Base-by-base conservation (phyloP, 352 stramenopile genomes). In the Stramenopiles sp. region DNA sequence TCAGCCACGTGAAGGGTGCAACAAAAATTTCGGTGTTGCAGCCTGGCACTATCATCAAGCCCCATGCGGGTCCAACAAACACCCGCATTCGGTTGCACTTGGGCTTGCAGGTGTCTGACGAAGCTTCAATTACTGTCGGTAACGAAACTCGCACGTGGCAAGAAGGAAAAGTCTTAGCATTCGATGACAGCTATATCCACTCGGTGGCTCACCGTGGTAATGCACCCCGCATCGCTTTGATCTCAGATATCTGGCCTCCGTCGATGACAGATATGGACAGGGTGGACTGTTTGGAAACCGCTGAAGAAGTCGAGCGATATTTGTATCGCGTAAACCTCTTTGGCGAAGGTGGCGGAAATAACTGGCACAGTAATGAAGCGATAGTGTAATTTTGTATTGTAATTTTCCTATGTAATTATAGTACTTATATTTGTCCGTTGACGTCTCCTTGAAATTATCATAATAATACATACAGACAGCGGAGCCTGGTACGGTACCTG, bases 91-190 rank as follows among this genome's bases (percentile, higher is more conserved):
- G 43, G 25, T 25, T 63, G 43, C 43, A 63, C 25, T 63, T 63
- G 25, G 43, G 43, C 12, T 18, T 63, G 12, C 43, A 63, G 25
- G 43, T 63, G 12, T 25, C 43, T 12, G 43, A 63, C 25, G 43
- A 25, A 18, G 43, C 43, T 18, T 18, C 12, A 18, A 63, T 63
- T 18, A 63, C 43, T 63, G 43, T 63, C 43, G 43, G 43, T 63
- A 25, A 25, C 12, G 25, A 18, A 63, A 63, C 12, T 12, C 12
- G 25, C 12, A 63, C 43, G 43, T 63, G 43, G 43, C 12, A 63
- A 63, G 43, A 63, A 25, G 43, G 43, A 63, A 63, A 63, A 63
- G 12, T 63, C 12, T 63, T 63, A 63, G 43, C 43, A 63, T 63
- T 63, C 25, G 43, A 63, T 63, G 43, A 63, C 25, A 63, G 43